phyloP scores from a whole-genome alignment of 1,284 basidiomycete species.

The Mycosarcoma maydis region DNA sequence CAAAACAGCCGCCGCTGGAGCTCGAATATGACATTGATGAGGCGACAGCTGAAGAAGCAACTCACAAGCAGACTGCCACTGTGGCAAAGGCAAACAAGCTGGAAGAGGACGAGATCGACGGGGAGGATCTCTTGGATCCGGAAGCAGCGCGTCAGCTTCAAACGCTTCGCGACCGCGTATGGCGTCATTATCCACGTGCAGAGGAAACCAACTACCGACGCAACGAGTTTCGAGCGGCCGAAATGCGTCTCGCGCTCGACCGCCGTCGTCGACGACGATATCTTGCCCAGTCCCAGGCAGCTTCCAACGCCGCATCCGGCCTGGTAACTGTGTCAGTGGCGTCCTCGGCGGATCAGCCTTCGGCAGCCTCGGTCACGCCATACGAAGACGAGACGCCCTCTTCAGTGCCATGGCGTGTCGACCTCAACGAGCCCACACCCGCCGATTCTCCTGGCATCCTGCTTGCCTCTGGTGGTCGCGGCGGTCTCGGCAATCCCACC shows the following conservation, averaged over 20 bases:
- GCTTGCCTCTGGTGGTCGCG: conserved; percentile 75
- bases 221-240: conserved; percentile 54
- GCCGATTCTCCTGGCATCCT: conserved; percentile 52
- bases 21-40: conserved; percentile 10
- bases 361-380: conserved; percentile 42
- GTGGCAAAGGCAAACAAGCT: conserved; percentile 3
- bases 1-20: conserved; percentile 16
- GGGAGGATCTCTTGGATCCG: conserved; percentile 42
- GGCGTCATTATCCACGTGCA: conserved; percentile 64
- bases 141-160: conserved; percentile 39
- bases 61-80: not conserved
- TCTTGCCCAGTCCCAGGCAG: conserved; percentile 18
- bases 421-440: conserved; percentile 55
- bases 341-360: conserved; percentile 18
- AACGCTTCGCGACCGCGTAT: conserved; percentile 54
- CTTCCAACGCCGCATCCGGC: conserved; percentile 2
- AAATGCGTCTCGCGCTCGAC: conserved; percentile 55
- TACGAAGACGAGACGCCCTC: conserved; percentile 25
- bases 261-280: conserved; percentile 37
- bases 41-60: not conserved
- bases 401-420: conserved; percentile 44
- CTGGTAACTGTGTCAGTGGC: conserved; percentile 3
- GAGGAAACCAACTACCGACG: conserved; percentile 61
- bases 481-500: conserved; percentile 89
- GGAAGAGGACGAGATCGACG: conserved; percentile 27